These are phyloP conservation scores for Hibiscus tridactylites DNA, from an alignment of 345 rosid species.

Conservation along the genomic window DNA sequence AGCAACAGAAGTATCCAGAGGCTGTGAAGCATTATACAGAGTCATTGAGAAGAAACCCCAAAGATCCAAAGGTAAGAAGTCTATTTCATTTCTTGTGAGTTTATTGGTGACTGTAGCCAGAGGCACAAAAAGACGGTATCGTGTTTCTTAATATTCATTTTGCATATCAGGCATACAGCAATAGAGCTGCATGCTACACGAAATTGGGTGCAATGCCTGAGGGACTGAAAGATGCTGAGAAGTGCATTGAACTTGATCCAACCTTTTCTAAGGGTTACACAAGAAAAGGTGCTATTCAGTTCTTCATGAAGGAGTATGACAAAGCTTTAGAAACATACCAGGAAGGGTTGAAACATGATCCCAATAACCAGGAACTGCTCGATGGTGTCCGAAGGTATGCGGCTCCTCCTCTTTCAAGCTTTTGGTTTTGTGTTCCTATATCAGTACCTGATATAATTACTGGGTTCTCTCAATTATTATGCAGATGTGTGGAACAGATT, in stretches of 20 bases:
- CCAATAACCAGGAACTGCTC: conserved; percentile 78
- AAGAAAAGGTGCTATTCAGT: conserved; percentile 83
- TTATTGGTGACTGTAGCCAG: background rate
- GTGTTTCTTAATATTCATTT: background rate
- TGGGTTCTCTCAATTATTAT: background rate
- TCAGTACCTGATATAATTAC: background rate
- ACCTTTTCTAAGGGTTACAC: conserved; percentile 92
- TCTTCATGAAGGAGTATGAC: conserved; percentile 96
- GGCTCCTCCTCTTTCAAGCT: background rate
- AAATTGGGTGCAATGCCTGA: conserved; percentile 91
- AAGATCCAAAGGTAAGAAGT: conserved; percentile 52
- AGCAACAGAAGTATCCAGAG: conserved; percentile 88
- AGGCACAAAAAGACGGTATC: background rate
- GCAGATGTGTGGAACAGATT: conserved; percentile 77
- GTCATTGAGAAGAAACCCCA: conserved; percentile 81
- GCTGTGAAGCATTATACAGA: conserved; percentile 87
- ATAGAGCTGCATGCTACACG: conserved; percentile 98
- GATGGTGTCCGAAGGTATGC: conserved; percentile 86
- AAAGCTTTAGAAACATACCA: conserved; percentile 93
- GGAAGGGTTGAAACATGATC: conserved; percentile 77
- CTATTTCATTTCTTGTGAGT: background rate
- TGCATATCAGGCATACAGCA: conserved; percentile 67
- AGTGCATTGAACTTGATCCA: conserved; percentile 94
- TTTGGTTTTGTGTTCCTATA: too few relatives aligned
- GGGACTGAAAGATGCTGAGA: conserved; percentile 96